Evolutionary conservation across 495 filamentous ascomycete genomes (phyloP), one percentile per base, ranked within the genome.

Genomic region (Trichoderma asperelloides): DNA sequence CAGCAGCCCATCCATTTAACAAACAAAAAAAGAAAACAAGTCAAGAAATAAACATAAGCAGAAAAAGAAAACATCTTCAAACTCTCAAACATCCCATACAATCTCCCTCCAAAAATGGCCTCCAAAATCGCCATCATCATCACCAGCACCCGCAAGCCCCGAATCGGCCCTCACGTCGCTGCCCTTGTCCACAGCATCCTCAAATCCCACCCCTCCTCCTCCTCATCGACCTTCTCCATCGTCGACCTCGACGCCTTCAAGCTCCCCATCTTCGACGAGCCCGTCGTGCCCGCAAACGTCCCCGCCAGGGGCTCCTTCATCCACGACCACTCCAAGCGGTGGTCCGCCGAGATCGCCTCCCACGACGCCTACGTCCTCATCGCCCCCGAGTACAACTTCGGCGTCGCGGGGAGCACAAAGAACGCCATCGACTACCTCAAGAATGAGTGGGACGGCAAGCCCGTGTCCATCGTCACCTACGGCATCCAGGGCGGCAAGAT

Each of bases 381-480:
- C 21, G 80, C 80, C 11, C 82, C 78, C 12, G 78, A 79, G 74
- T 79, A 79, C 69, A 79, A 79, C 74, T 75, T 73, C 68, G 65
- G 70, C 47, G 76, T 83, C 45, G 78, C 85, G 0, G 85, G 84
- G 0, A 81, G 78, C 37, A 68, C 85, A 55, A 88, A 88, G 76
- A 87, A 88, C 71, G 86, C 86, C 18, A 80, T 88, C 62, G 86
- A 88, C 71, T 87, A 86, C 70, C 78, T 89, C 0, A 75, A 77
- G 57, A 70, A 84, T 69, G 86, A 89, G 71, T 88, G 86, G 86
- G 79, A 73, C 65, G 83, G 81, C 33, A 88, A 88, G 73, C 81
- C 85, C 0, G 81, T 81, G 23, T 76, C 75, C 65, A 79, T 87
- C 68, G 79, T 88, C 16, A 82, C 76, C 65, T 87, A 86, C 75